phyloP scores from a whole-genome alignment of 1,139 yeast species.

The Hemisphaericaspora lyxosophila region DNA sequence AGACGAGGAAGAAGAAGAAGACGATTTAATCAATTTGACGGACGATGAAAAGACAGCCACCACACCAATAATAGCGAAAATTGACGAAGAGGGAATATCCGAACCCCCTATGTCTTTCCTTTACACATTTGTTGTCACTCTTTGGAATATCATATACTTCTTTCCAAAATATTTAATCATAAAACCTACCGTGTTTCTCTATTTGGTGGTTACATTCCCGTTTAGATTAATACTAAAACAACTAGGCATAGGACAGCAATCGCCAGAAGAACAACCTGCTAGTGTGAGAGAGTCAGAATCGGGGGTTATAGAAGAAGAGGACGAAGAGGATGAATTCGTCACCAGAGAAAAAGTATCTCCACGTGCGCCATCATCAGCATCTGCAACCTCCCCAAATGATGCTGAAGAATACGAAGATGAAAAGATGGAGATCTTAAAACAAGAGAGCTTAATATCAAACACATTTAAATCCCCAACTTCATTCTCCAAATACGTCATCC shows the following conservation, averaged over 20 bases:
- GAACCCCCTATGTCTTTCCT: constrained; percentile 3
- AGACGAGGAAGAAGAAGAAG: constrained; percentile 14
- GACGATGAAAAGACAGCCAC: background rate
- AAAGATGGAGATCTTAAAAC: constrained; percentile 44
- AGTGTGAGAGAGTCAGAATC: background rate
- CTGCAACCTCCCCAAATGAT: constrained; percentile 2
- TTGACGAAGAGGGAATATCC: background rate
- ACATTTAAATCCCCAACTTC: constrained; percentile 58
- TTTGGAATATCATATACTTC: constrained; percentile 15
- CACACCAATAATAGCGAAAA: background rate
- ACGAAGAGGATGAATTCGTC: constrained; percentile 11
- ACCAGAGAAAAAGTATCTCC: constrained; percentile 8
- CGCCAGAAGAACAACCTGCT: constrained; percentile 1
- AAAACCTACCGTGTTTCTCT: constrained; percentile 21
- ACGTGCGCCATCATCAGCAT: background rate
- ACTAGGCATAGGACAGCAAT: constrained; percentile 10
- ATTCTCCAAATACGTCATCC: constrained; percentile 47
- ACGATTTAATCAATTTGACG: background rate
- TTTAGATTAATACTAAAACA: constrained; percentile 12
- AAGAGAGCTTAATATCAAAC: constrained; percentile 42
- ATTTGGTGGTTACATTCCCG: constrained; percentile 23
- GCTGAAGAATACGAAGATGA: constrained; percentile 22
- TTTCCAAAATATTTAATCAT: constrained; percentile 23
- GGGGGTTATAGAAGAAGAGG: constrained; percentile 3
- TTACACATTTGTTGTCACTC: constrained; percentile 1